A percentile compares a stretch with the other conserved stretches of the same genome.
These are phyloP conservation scores for Begonia peltatifolia DNA, from an alignment of 306 rosid species.

Conservation along the genomic window DNA sequence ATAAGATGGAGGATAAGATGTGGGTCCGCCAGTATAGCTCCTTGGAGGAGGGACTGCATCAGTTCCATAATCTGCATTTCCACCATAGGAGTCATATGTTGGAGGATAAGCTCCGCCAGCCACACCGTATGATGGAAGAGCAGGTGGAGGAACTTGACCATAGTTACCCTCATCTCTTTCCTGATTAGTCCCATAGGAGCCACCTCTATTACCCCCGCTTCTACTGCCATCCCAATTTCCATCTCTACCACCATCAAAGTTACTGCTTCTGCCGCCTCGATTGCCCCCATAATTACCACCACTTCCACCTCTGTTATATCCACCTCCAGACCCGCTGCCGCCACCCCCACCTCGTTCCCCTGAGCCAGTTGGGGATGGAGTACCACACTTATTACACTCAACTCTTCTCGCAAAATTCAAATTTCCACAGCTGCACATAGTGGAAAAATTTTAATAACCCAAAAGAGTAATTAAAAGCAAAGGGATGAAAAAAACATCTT, in stretches of 20 bases:
- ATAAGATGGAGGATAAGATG: constrained; percentile 78
- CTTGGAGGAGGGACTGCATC: constrained; percentile 96
- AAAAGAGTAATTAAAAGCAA: neutral
- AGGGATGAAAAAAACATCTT: neutral
- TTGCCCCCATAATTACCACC: constrained; percentile 35
- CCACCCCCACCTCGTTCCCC: constrained; percentile 30
- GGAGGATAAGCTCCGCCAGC: constrained; percentile 54
- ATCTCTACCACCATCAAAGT: constrained; percentile 43
- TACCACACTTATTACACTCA: constrained; percentile 93
- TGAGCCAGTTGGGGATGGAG: constrained; percentile 65
- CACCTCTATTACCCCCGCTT: constrained; percentile 55
- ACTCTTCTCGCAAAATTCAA: constrained; percentile 84
- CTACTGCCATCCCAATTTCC: constrained; percentile 28
- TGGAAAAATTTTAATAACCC: neutral
- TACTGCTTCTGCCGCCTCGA: constrained; percentile 45
- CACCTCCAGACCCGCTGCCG: constrained; percentile 10
- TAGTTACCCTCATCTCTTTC: constrained; percentile 75
- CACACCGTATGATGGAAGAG: constrained; percentile 43
- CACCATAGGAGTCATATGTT: constrained; percentile 34
- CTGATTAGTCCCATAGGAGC: constrained; percentile 32
- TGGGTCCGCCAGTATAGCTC: constrained; percentile 73
- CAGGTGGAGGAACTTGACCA: constrained; percentile 59
- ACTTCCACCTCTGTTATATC: constrained; percentile 34
- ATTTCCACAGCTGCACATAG: constrained; percentile 69
- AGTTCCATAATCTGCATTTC: constrained; percentile 50